Evolutionary conservation across 1,284 basidiomycete species (phyloP), one percentile per base, ranked within the genome.

Genomic region (Fomes fomentarius): DNA sequence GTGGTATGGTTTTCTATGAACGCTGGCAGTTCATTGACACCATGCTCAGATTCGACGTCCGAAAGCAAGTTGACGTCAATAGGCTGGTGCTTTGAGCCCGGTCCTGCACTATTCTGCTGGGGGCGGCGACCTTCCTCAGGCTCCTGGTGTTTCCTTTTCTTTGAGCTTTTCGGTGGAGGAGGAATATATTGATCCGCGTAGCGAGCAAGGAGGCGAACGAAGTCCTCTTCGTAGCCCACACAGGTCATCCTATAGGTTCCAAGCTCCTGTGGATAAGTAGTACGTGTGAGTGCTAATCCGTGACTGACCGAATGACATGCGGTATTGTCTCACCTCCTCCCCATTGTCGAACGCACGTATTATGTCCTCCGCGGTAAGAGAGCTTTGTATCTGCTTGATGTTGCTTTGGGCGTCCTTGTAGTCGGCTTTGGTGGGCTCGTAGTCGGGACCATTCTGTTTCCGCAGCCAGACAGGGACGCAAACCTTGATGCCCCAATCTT

Each of bases 321-420:
- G 19, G n/a, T n/a, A n/a, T n/a, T n/a, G 35, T 15, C 22, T 40
- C 33, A 50, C 49, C 41, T 50, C 49, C 24, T 44, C 49, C 12
- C 49, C 49, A 15, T 35, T 11, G 17, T 50, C 41, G 21, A 35
- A 50, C 3, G 41, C 49, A 7, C n/a, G 22, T 5, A 50, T 37
- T 11, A 43, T 30, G 25, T 44, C 33, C 14, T 37, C 28, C 26
- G 33, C 30, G 15, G 39, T 35, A 38, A 50, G 31, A 26, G 7
- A 15, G 14, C 3, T 25, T 15, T 40, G 48, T 11, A 50, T 50
- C 3, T 35, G n/a, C 12, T 42, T 30, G 31, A 50, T 42, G 6
- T 17, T 24, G n/a, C 17, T 2, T 31, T 31, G 28, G 7, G 33
- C 41, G 12, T 38, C 25, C 21, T 35, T 19, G 5, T 24, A 22